Base-by-base conservation (phyloP, 306 rosid species). In the Senna tora region DNA sequence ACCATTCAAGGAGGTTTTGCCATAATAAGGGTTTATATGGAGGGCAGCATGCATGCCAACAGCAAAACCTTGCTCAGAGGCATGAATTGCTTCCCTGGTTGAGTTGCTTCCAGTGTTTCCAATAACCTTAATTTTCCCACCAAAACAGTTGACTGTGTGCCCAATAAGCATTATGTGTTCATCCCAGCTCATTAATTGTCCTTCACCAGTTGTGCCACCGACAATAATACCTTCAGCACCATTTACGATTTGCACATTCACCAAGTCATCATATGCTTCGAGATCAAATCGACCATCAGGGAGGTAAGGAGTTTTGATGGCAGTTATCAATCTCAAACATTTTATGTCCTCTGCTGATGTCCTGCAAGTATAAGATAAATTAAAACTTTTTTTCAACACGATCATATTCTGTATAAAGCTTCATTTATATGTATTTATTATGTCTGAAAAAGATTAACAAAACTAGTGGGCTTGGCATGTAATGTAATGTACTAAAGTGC, bases 21-120 rank as follows among this genome's bases (percentile, higher is more conserved):
- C 98, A 60, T 94, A 91, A 79, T 94, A 94, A 33, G 98, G 98
- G 80, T 94, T 94, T 73, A 91, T 86, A 75, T 94, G 98, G 60
- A 94, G 96, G n/a, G 98, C 97, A 28, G 87, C 98, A 68, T 94
- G 98, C 98, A 91, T 94, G 68, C 97, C 99, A 71, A 94, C 99
- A 3, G 97, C 97, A 84, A 91, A 94, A 54, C 99, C 99, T 64
- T 94, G 99, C 65, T 94, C 97, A 0, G 91, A 75, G 71, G 99
- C 97, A 85, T 91, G 99, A 74, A 94, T 84, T 36, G 97, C 97
- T 87, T 94, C 97, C 85, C 93, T 79, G 3, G 97, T 89, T 17
- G 97, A 91, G 80, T 91, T 93, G 71, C 98, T 93, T 81, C 97
- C 97, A 7, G 96, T 89, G 81, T 91, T 94, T 71, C 97, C 97